phyloP scores from a whole-genome alignment of 305 asterid genomes.

The Fraxinus albicans region DNA sequence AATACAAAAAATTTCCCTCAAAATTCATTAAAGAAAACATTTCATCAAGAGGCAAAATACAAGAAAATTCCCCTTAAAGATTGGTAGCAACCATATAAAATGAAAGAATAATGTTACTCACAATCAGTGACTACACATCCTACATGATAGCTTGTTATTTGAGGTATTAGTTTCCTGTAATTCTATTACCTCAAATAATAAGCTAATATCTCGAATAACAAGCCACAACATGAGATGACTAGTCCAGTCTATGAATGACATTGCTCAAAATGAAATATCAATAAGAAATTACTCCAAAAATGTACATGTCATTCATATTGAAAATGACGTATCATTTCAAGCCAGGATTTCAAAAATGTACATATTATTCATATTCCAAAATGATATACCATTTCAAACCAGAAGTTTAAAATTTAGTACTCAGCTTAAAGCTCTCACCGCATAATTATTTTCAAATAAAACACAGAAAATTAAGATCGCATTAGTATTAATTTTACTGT shows the following conservation, averaged over 20 bases:
- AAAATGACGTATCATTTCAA: neutral
- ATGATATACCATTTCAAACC: neutral
- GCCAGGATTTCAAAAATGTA: neutral
- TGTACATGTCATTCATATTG: neutral
- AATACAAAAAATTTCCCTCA: neutral
- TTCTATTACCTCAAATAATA: neutral
- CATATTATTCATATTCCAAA: neutral
- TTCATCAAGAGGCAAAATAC: neutral
- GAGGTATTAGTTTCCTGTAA: neutral
- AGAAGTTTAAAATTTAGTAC: neutral
- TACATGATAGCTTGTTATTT: neutral
- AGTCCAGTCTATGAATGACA: neutral
- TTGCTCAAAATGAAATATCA: neutral
- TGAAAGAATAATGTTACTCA: neutral
- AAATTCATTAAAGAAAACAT: neutral
- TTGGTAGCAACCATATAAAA: neutral
- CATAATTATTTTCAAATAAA: neutral
- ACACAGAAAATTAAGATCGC: neutral
- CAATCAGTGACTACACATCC: neutral
- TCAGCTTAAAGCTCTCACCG: neutral
- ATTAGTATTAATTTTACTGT: neutral
- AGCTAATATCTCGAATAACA: neutral
- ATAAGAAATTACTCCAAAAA: neutral
- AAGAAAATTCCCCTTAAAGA: neutral
- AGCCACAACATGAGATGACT: neutral